Evolutionary conservation across 129 eudicot genomes (phyloP).

Genomic region (Saussurea involucrata): DNA sequence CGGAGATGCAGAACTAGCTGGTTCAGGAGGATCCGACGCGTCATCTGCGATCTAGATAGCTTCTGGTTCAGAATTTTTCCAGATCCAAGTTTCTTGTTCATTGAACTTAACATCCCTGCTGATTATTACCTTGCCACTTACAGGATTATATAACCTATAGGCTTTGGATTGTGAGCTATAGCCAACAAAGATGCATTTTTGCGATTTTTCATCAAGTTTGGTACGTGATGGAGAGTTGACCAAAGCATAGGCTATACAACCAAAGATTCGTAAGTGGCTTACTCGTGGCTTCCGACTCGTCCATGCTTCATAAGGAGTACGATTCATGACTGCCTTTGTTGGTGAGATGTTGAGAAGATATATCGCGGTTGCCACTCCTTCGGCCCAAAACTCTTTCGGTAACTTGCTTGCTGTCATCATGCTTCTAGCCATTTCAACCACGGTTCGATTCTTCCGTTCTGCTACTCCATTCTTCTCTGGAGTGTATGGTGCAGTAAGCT

Average conservation of each 20-base stretch:
- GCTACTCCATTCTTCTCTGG: too few species aligned
- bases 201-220: neutral
- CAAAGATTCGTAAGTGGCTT: neutral
- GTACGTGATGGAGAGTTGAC: neutral
- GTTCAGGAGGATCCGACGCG: neutral
- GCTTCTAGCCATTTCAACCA: slow-evolving; percentile 4
- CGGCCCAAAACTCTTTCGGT: neutral
- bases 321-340: too few species aligned
- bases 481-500: too few species aligned
- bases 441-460: neutral
- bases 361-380: neutral
- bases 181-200: neutral
- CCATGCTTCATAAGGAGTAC: too few species aligned
- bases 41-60: neutral
- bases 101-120: neutral
- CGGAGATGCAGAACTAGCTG: neutral
- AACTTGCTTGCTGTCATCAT: neutral
- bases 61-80: neutral
- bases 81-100: neutral
- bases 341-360: neutral
- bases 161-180: neutral
- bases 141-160: neutral
- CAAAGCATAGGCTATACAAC: slow-evolving; percentile 10
- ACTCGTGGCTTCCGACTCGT: too few species aligned
- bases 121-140: neutral